Evolutionary conservation across 2,329 filamentous ascomycete genomes (phyloP).

Genomic region (Torrubiella hemipterigena): DNA sequence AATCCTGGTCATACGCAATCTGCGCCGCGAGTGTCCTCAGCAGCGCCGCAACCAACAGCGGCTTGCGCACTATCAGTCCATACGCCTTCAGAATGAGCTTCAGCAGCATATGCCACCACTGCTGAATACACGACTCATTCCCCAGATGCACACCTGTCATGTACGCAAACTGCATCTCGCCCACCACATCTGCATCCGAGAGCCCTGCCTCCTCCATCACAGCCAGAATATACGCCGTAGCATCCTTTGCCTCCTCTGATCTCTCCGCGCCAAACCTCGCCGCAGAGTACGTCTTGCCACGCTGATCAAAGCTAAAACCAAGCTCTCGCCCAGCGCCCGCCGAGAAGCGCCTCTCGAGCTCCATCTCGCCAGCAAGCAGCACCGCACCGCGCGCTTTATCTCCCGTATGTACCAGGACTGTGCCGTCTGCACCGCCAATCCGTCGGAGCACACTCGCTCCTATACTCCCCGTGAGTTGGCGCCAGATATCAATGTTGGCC

Average conservation of each 20-base stretch:
- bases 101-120: slow-evolving; percentile 47
- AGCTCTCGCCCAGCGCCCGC: slow-evolving; percentile 27
- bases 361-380: slow-evolving; percentile 22
- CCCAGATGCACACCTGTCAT: slow-evolving; percentile 44
- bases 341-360: slow-evolving; percentile 26
- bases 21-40: slow-evolving; percentile 42
- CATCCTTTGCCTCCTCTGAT: slow-evolving; percentile 33
- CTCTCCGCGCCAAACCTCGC: slow-evolving; percentile 22
- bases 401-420: slow-evolving; percentile 43
- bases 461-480: slow-evolving; percentile 36
- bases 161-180: slow-evolving; percentile 50
- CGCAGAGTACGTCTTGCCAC: slow-evolving; percentile 28
- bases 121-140: slow-evolving; percentile 47
- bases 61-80: slow-evolving; percentile 27
- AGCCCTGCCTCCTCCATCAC: slow-evolving; percentile 20
- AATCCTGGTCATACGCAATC: slow-evolving; percentile 37
- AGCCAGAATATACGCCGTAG: slow-evolving; percentile 32
- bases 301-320: slow-evolving; percentile 33
- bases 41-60: slow-evolving; percentile 32
- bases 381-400: slow-evolving; percentile 36
- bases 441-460: slow-evolving; percentile 29
- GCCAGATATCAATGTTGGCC: slow-evolving; percentile 32
- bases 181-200: slow-evolving; percentile 33
- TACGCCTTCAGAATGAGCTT: slow-evolving; percentile 39
- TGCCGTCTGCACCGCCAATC: slow-evolving; percentile 29